Evolutionary conservation across 139 green algal species (phyloP), one percentile per base, ranked within the genome.

Genomic region (Deuterostichococcus epilithicus): DNA sequence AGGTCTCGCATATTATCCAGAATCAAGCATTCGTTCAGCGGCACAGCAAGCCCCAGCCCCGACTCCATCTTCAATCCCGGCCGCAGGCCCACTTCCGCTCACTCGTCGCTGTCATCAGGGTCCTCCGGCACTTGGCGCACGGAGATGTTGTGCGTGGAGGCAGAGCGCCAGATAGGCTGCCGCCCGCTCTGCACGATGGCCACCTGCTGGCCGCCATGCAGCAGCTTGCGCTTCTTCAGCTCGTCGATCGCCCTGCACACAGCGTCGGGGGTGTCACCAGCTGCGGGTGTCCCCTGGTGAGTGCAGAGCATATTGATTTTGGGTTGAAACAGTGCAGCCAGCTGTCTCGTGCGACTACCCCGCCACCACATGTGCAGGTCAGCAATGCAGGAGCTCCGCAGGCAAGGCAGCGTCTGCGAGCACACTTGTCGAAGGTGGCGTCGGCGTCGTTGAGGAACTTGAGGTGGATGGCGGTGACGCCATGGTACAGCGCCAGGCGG

Each of bases 401-500:
- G 63, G 42, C 63, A n/a, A 58, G 35, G 18, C 8, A 74, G 37
- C 6, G 68, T n/a, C n/a, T n/a, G 68, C 44, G 42, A 8, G 28
- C 70, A 39, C 18, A 80, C 83, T 42, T 73, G 58, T 94, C 84
- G 83, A 96, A 91, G 35, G 89, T 91, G n/a, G 73, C 76, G 36
- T 92, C 85, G 20, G 82, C 82, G 33, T 80, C 47, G 25, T 80
- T 65, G 0, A 47, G 72, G 79, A 96, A 96, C 26, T 73, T 70
- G 63, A 90, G 85, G 69, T 87, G 76, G 5, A 96, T 75, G 4
- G 92, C 79, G 1, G 76, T 82, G 5, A 94, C 86, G 23, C 90
- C 91, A 45, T 96, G 88, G 79, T 95, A 96, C 22, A 97, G 76
- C 0, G 91, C 86, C 72, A 97, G 73, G n/a, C 88, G 86, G 33